Base-by-base conservation (phyloP, 164 flowering plant genomes). In the Tetracentron sinense region DNA sequence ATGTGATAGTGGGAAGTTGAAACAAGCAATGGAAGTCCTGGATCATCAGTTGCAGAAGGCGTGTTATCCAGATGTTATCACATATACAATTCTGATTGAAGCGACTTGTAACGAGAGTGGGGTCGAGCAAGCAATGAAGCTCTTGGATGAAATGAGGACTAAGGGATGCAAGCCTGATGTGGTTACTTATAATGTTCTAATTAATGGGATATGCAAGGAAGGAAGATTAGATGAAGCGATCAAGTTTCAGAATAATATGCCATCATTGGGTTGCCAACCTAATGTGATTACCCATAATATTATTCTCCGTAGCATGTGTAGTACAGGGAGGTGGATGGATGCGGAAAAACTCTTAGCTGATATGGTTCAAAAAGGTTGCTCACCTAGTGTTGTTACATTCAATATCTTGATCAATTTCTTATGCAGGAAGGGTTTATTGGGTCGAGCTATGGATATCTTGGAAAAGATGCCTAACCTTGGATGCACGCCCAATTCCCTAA, bases 11-110 rank as follows among this genome's bases (percentile, higher is more conserved):
- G 90, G 94, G 53, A 85, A 81, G 44, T 54, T 89, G 67, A 79
- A 83, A 58, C 82, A 84, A 71, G 96, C 96, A 4, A 89, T 83
- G 88, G 81, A 83, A 44, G 88, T 87, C 61, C 83, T 89, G 27
- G 79, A 83, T 54, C 59, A 70, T 65, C 81, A 75, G 81, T 54
- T 89, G 79, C 75, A 81, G 16, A 82, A 62, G 62, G 85, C 65
- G 31, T 87, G 94, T 63, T 80, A 78, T 61, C 96, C 97, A 16
- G 92, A 89, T 71, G 96, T 87, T 25, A 74, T 87, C 10, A 89
- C 97, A 0, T 92, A 92, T 57, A 89, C 97, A 4, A 87, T 92
- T 63, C 69, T 92, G 83, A 85, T 92, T n/a, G 92, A 92, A 78
- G 97, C 92, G 0, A 84, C 90, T 35, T 89, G 94, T 69, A 82